Percentiles rank a stretch among this genome's conserved stretches.
Conservation (phyloP, 1,284 basidiomycete species). For the Kwoniella shivajii region DNA sequence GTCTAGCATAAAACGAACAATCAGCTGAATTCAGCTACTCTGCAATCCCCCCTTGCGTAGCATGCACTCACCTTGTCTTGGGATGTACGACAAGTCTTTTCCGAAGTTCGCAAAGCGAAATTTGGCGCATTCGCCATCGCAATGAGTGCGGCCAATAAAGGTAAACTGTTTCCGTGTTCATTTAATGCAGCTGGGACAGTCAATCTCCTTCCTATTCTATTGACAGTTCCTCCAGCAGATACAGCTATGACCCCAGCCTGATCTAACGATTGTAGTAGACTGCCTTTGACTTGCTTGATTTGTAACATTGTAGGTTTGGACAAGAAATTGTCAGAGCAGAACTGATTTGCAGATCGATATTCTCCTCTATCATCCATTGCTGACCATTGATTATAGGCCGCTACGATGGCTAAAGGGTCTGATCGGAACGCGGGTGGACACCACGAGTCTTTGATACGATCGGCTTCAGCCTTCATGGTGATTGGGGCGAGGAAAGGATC, state of each 20-base stretch:
- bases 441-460: conserved; percentile 77
- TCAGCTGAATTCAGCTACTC: background rate
- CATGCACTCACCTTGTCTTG: conserved; percentile 77
- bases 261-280: conserved; percentile 76
- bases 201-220: conserved; percentile 32
- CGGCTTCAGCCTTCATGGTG: conserved; percentile 56
- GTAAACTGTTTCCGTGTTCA: conserved; percentile 71
- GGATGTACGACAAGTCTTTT: conserved; percentile 73
- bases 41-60: background rate
- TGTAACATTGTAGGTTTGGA: conserved; percentile 78
- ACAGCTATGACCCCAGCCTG: conserved; percentile 79
- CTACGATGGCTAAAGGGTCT: conserved; percentile 77
- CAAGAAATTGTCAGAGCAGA: conserved; percentile 85
- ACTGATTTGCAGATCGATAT: conserved; percentile 68
- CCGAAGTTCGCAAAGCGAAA: conserved; percentile 80
- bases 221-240: conserved; percentile 63
- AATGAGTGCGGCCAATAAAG: conserved; percentile 83
- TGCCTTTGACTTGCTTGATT: conserved; percentile 82
- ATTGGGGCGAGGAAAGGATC: conserved; percentile 87
- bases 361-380: conserved; percentile 67
- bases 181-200: conserved; percentile 70
- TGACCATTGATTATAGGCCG: conserved; percentile 83
- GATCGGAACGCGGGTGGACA: conserved; percentile 72
- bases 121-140: conserved; percentile 89
- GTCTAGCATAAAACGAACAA: conserved; percentile 16